Evolutionary conservation across 257 asterid species (phyloP), one percentile per base, ranked within the genome.

Genomic region (Ophiorrhiza pumila): DNA sequence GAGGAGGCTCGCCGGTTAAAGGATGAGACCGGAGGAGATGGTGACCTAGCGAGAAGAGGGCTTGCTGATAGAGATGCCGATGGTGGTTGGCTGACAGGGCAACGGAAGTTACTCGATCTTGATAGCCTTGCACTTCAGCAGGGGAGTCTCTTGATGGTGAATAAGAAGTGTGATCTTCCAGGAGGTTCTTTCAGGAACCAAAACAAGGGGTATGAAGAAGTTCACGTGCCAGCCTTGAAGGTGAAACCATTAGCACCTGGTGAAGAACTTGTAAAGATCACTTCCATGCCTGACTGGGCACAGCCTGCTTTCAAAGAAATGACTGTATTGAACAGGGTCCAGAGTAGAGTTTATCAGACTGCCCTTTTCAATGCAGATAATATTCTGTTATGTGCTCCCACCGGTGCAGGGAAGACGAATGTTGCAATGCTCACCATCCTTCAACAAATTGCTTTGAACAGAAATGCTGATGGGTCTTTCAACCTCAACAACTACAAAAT

Each of bases 341-440:
- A 83, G 47, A 83, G 86, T 68, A 83, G 74, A 63, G 86, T 83
- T 25, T 83, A 83, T 27, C 78, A 83, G 76, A 79, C 82, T 67
- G 86, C 86, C 31, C 82, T 83, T 52, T 79, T 79, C 25, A 63
- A 74, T 55, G 77, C 86, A 27, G 84, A 83, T 22, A 83, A 83
- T 61, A 53, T 83, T 46, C 72, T 83, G 32, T 59, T 83, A 50
- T 83, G 86, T 83, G 86, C 86, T 62, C 86, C 86, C 47, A 83
- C 86, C 39, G 86, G 86, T 62, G 86, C 86, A 2, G 86, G 86
- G 56, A 83, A 83, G 78, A 83, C 86, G 5, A 83, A 83, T 77
- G 86, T 83, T 59, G 86, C 86, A 8, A 79, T 83, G 86, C 86
- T 83, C 69, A 74, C 84, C 31, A 83, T 83, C 58, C 82, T 83